These are phyloP conservation scores for Brassica incana DNA, from an alignment of 345 rosid species.

Conservation along the genomic window DNA sequence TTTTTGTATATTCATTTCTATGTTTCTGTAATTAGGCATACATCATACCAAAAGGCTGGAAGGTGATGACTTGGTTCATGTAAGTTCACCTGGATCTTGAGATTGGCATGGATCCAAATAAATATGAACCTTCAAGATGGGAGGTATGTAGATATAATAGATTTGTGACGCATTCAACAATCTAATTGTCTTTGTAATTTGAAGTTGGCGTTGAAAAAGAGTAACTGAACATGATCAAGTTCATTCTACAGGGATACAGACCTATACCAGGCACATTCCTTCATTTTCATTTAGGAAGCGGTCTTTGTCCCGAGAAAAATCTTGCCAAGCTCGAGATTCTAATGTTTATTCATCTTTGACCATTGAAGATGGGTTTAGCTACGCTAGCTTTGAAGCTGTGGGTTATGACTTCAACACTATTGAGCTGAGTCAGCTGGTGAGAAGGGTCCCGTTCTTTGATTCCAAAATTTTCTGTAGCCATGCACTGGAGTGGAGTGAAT, in stretches of 20 bases:
- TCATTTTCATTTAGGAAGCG: constrained; percentile 80
- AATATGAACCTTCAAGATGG: constrained; percentile 85
- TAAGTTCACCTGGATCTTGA: constrained; percentile 63
- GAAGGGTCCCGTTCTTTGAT: background rate
- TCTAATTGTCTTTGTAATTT: background rate
- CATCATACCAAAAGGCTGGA: constrained; percentile 84
- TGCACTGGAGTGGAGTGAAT: background rate
- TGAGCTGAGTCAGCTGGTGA: background rate
- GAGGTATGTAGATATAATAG: constrained; percentile 50
- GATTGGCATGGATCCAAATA: constrained; percentile 58
- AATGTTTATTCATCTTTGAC: constrained; percentile 57
- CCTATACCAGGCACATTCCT: constrained; percentile 71
- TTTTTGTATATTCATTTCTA: background rate
- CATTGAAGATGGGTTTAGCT: background rate
- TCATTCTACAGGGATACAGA: constrained; percentile 43
- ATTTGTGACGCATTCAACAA: background rate
- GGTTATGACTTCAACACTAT: background rate
- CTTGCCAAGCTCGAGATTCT: constrained; percentile 81
- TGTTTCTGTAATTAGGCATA: constrained; percentile 51
- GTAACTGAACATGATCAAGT: background rate
- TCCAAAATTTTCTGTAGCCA: too few relatives aligned
- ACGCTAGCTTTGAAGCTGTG: background rate
- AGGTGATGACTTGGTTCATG: constrained; percentile 75
- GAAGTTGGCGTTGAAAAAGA: background rate
- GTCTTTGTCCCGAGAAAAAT: constrained; percentile 82